Evolutionary conservation across 805 yeast species (phyloP).

Genomic region (Saturnispora kantuleensis): DNA sequence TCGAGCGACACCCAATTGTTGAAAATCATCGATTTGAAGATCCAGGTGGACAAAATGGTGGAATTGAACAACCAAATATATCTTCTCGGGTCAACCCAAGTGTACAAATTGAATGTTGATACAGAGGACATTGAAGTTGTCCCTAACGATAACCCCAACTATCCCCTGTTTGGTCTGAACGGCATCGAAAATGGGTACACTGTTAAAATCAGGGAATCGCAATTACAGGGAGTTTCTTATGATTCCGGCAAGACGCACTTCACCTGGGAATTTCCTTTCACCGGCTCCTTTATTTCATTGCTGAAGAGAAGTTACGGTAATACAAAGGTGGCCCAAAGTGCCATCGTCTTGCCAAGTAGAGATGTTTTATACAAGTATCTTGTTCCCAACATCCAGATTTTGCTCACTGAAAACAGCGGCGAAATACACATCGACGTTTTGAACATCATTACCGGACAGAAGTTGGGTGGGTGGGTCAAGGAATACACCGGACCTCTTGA

Average conservation of each 20-base stretch:
- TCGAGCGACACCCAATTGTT: conserved; percentile 2
- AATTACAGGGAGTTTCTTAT: conserved; percentile 14
- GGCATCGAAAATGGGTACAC: conserved; percentile 13
- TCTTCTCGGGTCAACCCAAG: background rate
- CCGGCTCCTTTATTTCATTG: conserved; percentile 28
- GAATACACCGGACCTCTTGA: background rate
- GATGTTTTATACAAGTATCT: conserved; percentile 76
- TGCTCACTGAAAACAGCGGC: background rate
- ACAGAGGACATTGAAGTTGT: background rate
- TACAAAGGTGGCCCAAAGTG: conserved; percentile 47
- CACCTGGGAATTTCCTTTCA: conserved; percentile 17
- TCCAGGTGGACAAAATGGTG: conserved; percentile 7
- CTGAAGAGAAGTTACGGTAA: conserved; percentile 30
- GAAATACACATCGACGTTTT: conserved; percentile 36
- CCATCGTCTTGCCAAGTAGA: conserved; percentile 58
- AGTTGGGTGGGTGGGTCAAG: conserved; percentile 32
- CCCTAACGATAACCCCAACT: background rate
- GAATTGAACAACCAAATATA: conserved; percentile 9
- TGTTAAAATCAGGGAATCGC: background rate
- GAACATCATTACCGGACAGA: conserved; percentile 62
- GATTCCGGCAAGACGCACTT: background rate
- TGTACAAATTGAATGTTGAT: conserved; percentile 4
- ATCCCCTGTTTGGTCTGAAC: conserved; percentile 10
- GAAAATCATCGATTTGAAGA: conserved; percentile 1
- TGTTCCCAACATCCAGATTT: conserved; percentile 53